phyloP scores from a whole-genome alignment of 1,139 yeast genomes.

The Yamadazyma dendronema region DNA sequence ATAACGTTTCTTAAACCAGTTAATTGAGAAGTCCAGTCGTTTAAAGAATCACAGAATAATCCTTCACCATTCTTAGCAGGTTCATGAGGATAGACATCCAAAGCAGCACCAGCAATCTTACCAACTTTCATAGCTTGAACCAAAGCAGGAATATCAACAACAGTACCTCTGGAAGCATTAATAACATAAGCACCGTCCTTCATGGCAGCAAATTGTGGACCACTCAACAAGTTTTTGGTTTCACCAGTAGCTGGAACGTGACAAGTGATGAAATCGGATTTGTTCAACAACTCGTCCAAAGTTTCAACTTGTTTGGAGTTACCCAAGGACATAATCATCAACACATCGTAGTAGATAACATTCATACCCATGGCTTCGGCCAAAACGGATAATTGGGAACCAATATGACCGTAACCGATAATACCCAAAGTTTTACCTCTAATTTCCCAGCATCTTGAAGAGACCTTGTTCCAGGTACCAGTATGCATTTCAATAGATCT shows the following conservation, averaged over 20 bases:
- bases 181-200: slow-evolving; percentile 92
- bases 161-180: slow-evolving; percentile 98
- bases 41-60: slow-evolving; percentile 67
- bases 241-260: slow-evolving; percentile 97
- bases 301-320: slow-evolving; percentile 91
- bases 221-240: slow-evolving; percentile 84
- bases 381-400: slow-evolving; percentile 91
- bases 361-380: slow-evolving; percentile 99
- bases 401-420: slow-evolving; percentile 97
- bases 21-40: slow-evolving; percentile 82
- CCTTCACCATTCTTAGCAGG: slow-evolving; percentile 96
- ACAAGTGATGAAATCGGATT: slow-evolving; percentile 85
- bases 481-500: slow-evolving; percentile 95
- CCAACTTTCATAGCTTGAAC: slow-evolving; percentile 90
- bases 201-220: slow-evolving; percentile 94
- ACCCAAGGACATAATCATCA: slow-evolving; percentile 95
- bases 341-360: slow-evolving; percentile 87
- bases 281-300: slow-evolving; percentile 74
- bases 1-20: slow-evolving; percentile 83
- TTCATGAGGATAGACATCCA: slow-evolving; percentile 96
- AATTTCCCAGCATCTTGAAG: slow-evolving; percentile 96
- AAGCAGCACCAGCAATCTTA: slow-evolving; percentile 95
- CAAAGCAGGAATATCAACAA: slow-evolving; percentile 91
- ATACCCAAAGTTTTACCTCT: slow-evolving; percentile 98
- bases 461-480: slow-evolving; percentile 97